phyloP scores from a whole-genome alignment of 2,329 filamentous ascomycete genomes.

The Delphinella strobiligena region DNA sequence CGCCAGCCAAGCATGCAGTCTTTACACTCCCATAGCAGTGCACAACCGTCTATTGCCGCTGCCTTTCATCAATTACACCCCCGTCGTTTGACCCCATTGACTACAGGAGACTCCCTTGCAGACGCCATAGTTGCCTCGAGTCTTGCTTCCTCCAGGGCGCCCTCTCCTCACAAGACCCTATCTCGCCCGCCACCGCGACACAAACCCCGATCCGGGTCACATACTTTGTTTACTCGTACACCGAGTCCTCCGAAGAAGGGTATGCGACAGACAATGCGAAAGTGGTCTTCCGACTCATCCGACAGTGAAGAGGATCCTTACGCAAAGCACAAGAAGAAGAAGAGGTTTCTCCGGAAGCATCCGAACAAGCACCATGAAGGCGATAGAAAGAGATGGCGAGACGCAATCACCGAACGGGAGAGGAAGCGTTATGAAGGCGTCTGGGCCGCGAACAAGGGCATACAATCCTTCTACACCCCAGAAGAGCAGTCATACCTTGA shows the following conservation, averaged over 20 bases:
- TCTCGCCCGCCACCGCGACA: conserved; percentile 19
- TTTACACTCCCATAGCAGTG: conserved; percentile 6
- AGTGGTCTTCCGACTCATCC: conserved; percentile 22
- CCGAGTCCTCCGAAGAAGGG: conserved; percentile 36
- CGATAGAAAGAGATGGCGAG: conserved; percentile 62
- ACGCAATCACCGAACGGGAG: conserved; percentile 59
- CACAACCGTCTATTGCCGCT: conserved; percentile 17
- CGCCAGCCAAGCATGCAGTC: conserved; percentile 1
- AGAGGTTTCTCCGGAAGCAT: conserved; percentile 48
- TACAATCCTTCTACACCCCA: conserved; percentile 23
- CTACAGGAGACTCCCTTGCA: conserved; percentile 54
- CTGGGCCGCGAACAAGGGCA: conserved; percentile 69
- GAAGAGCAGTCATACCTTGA: conserved; percentile 9
- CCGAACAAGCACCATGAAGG: conserved; percentile 64
- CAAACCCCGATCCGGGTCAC: conserved; percentile 8
- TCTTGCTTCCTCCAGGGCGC: conserved; percentile 45
- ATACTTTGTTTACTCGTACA: conserved; percentile 24
- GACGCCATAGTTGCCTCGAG: conserved; percentile 66
- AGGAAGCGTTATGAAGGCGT: conserved; percentile 73
- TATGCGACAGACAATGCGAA: conserved; percentile 56
- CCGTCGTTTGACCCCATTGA: conserved; percentile 30
- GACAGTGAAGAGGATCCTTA: conserved; percentile 35
- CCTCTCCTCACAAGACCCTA: conserved; percentile 28
- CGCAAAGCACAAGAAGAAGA: conserved; percentile 41
- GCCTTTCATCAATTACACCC: conserved; percentile 22